phyloP scores from a whole-genome alignment of 345 rosid genomes.

The Euphorbia lathyris region DNA sequence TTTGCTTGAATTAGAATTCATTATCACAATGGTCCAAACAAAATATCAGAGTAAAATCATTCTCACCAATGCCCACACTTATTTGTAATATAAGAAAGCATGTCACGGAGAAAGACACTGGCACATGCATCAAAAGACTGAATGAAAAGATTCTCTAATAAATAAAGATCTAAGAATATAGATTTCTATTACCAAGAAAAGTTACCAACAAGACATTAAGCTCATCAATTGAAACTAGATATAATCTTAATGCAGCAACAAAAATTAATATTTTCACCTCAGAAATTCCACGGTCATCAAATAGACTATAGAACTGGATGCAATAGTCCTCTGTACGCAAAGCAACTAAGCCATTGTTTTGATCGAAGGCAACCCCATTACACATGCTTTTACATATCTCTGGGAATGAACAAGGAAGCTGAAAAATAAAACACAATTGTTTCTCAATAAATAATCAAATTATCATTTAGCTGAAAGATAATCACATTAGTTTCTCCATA shows the following conservation, averaged over 20 bases:
- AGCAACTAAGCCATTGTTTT: slow-evolving; percentile 69
- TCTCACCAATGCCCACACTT: not conserved
- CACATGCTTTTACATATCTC: slow-evolving; percentile 41
- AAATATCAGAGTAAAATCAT: not conserved
- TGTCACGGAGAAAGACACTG: not conserved
- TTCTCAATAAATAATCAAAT: not conserved
- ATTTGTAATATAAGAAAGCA: not conserved
- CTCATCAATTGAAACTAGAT: not conserved
- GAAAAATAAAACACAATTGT: slow-evolving; percentile 26
- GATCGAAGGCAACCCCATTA: slow-evolving; percentile 63
- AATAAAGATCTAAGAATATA: not conserved
- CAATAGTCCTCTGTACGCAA: slow-evolving; percentile 70
- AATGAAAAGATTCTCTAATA: not conserved
- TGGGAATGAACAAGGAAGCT: slow-evolving; percentile 73
- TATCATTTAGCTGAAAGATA: not conserved
- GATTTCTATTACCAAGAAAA: not conserved
- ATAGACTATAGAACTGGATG: slow-evolving; percentile 79
- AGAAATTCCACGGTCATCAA: slow-evolving; percentile 73
- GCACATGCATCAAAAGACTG: not conserved
- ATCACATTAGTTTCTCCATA: not conserved
- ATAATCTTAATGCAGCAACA: not conserved
- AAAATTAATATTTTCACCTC: slow-evolving; percentile 55
- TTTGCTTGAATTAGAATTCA: not conserved
- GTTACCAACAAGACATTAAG: not conserved
- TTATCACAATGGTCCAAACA: not conserved